Conservation (phyloP, 306 rosid genomes). For the Gastrolobium villosum region DNA sequence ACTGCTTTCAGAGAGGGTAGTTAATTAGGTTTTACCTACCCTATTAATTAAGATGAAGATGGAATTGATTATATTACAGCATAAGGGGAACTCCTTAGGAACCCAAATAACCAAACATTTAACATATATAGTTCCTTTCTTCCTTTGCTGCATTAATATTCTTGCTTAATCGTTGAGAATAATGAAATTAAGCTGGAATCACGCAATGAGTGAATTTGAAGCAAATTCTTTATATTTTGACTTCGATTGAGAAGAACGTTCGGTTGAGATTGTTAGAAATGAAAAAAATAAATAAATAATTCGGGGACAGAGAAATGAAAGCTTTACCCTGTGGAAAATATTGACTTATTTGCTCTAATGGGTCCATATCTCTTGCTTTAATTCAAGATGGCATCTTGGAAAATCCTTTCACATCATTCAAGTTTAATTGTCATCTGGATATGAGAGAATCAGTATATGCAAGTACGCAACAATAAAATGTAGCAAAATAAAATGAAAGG, state of each 20-base stretch:
- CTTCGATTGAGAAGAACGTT: slow-evolving; percentile 7
- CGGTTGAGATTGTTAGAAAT: background rate
- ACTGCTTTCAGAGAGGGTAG: slow-evolving; percentile 41
- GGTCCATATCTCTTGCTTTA: slow-evolving; percentile 30
- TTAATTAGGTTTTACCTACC: slow-evolving; percentile 55
- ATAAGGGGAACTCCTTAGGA: slow-evolving; percentile 35
- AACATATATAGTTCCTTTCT: background rate
- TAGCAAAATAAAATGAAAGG: no score
- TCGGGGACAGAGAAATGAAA: no score
- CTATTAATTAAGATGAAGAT: slow-evolving; percentile 34
- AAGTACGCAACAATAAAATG: no score
- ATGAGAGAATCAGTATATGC: background rate
- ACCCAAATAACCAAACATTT: slow-evolving; percentile 3
- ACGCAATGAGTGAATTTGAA: background rate
- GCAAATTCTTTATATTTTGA: slow-evolving; percentile 15
- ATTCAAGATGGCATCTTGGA: background rate
- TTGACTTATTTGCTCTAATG: slow-evolving; percentile 35
- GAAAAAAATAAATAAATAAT: no score
- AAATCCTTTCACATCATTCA: background rate
- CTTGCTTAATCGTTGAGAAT: slow-evolving; percentile 8
- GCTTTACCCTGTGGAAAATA: slow-evolving; percentile 23
- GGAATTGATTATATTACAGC: slow-evolving; percentile 32
- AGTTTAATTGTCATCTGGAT: background rate
- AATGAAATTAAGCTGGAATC: slow-evolving; percentile 28
- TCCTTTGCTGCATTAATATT: slow-evolving; percentile 9